These are phyloP conservation scores for Cantharellus cinnabarinus DNA, from an alignment of 768 basidiomycete species.

Conservation along the genomic window DNA sequence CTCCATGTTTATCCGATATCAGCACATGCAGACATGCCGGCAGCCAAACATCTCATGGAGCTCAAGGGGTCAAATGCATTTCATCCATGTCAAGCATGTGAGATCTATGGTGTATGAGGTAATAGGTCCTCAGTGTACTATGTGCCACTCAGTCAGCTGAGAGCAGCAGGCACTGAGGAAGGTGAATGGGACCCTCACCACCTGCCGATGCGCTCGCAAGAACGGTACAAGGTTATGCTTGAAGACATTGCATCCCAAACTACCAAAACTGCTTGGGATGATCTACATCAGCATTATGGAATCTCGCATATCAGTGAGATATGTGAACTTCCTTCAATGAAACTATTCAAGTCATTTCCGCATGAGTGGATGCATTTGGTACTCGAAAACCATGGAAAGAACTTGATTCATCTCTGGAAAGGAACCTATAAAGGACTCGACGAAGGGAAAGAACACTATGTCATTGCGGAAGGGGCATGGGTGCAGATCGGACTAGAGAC, in stretches of 20 bases:
- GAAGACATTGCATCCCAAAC: background rate
- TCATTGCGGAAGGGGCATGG: background rate
- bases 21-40: slow-evolving; percentile 18
- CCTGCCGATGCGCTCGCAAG: slow-evolving; percentile 20
- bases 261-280: background rate
- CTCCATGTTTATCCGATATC: slow-evolving; percentile 16
- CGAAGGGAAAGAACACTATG: background rate
- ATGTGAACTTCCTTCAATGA: background rate
- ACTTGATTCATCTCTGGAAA: slow-evolving; percentile 5
- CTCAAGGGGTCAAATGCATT: slow-evolving; percentile 27
- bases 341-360: slow-evolving; percentile 6
- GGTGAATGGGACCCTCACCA: slow-evolving; percentile 11
- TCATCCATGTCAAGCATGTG: slow-evolving; percentile 21
- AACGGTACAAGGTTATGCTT: background rate
- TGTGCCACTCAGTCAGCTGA: slow-evolving; percentile 10
- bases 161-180: slow-evolving; percentile 8
- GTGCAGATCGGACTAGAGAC: slow-evolving; percentile 1
- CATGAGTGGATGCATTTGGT: slow-evolving; percentile 6
- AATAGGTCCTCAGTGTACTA: slow-evolving; percentile 8
- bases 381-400: slow-evolving; percentile 4
- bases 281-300: slow-evolving; percentile 1
- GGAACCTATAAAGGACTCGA: slow-evolving; percentile 3
- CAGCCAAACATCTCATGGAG: slow-evolving; percentile 15
- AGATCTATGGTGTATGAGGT: slow-evolving; percentile 15
- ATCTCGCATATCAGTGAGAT: background rate